Percentiles rank a stretch among this genome's conserved stretches.
phyloP scores from a whole-genome alignment of 331 rosid genomes.

The Rosa hybrid region DNA sequence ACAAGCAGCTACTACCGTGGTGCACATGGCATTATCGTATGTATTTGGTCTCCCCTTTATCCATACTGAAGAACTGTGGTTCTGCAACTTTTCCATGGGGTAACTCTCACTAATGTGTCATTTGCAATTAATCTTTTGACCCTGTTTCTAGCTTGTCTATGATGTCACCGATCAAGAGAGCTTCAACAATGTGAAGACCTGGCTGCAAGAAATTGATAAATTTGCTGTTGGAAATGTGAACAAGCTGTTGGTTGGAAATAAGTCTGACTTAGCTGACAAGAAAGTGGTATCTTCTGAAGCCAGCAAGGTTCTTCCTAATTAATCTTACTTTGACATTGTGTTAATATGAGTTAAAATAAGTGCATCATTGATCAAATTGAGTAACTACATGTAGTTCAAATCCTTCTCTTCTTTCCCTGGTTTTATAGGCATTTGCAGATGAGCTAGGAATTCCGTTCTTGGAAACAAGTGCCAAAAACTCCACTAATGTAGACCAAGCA shows the following conservation, averaged over 20 bases:
- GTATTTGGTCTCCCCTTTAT: constrained; percentile 21
- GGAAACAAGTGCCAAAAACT: constrained; percentile 77
- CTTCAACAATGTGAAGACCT: constrained; percentile 81
- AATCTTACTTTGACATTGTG: neutral
- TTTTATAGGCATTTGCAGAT: constrained; percentile 60
- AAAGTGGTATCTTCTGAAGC: constrained; percentile 78
- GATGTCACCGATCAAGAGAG: constrained; percentile 87
- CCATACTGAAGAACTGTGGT: neutral
- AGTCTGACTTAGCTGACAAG: constrained; percentile 69
- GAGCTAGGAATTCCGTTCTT: constrained; percentile 66
- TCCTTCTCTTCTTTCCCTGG: neutral
- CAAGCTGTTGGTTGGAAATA: constrained; percentile 87
- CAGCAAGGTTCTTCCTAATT: constrained; percentile 48
- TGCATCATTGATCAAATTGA: neutral
- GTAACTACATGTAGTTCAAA: neutral
- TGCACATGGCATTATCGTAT: constrained; percentile 72
- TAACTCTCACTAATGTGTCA: neutral
- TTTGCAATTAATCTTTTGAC: neutral
- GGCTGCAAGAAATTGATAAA: constrained; percentile 85
- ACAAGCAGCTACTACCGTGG: constrained; percentile 82
- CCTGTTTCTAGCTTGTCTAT: constrained; percentile 63
- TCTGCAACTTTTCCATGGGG: neutral
- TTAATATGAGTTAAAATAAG: neutral
- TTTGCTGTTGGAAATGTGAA: constrained; percentile 77
- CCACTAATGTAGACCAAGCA: constrained; percentile 69